Percentiles rank a stretch among this genome's conserved stretches.
Evolutionary conservation across 495 filamentous ascomycete species (phyloP).

Genomic region (Coniosporium apollinis): DNA sequence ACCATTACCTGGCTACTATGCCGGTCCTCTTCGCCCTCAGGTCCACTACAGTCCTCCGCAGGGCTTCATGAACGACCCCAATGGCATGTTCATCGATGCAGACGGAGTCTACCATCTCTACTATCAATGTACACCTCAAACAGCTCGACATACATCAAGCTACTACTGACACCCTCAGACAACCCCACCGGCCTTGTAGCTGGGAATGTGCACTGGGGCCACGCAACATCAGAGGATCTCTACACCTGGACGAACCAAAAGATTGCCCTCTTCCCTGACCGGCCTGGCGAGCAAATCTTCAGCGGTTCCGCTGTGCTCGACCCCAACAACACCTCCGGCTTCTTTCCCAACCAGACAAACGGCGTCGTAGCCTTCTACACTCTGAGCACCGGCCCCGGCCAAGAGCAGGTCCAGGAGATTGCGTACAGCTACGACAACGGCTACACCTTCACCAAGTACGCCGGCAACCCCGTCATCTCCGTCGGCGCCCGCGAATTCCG

Average conservation of each 20-base stretch:
- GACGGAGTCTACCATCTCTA: slow-evolving; percentile 36
- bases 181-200: slow-evolving; percentile 31
- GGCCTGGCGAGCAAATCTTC: slow-evolving; percentile 27
- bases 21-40: slow-evolving; percentile 30
- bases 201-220: slow-evolving; percentile 34
- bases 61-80: slow-evolving; percentile 45
- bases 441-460: slow-evolving; percentile 35
- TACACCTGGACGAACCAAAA: slow-evolving; percentile 35
- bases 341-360: slow-evolving; percentile 32
- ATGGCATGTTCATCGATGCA: slow-evolving; percentile 34
- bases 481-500: slow-evolving; percentile 32
- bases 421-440: slow-evolving; percentile 40
- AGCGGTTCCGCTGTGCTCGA: slow-evolving; percentile 36
- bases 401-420: slow-evolving; percentile 35
- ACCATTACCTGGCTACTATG: slow-evolving; percentile 27
- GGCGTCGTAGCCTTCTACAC: slow-evolving; percentile 38
- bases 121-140: slow-evolving; percentile 27
- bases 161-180: slow-evolving; percentile 14
- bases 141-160: neutral
- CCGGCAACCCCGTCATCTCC: slow-evolving; percentile 34
- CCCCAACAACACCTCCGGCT: slow-evolving; percentile 38
- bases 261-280: slow-evolving; percentile 32
- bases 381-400: slow-evolving; percentile 20
- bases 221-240: slow-evolving; percentile 26
- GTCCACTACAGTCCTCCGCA: slow-evolving; percentile 36